Evolutionary conservation across 257 asterid genomes (phyloP), one percentile per base, ranked within the genome.

Genomic region (Eucommia ulmoides): DNA sequence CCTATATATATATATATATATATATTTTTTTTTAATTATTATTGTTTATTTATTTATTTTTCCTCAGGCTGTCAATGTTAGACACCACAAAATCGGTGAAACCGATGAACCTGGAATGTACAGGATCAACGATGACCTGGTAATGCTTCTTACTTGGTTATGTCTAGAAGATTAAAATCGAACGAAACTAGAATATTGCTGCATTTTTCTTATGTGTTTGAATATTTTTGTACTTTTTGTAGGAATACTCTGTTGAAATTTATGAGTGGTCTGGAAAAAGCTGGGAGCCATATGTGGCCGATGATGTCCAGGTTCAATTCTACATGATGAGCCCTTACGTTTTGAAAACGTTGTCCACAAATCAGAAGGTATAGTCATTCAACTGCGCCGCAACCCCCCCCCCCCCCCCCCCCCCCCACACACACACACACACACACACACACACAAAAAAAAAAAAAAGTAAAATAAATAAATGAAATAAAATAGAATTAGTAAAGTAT

Each of bases 321-420:
- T 84, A 76, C 74, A 76, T 84, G 95, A 84, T 84, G 95, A 85
- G 95, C 59, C 93, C 95, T 21, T 85, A 85, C 20, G 78, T 85
- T 65, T 65, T 85, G 84, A 85, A 79, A 75, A 82, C 84, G n/a
- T 60, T 85, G 80, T 74, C 84, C 14, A 79, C 91, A 19, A 51
- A 85, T 69, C 51, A 69, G 67, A 75, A 82, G 95, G 95, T 85
- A 69, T 23, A 48, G 7, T n/a, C n/a, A n/a, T n/a, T n/a, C n/a
- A n/a, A n/a, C n/a, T n/a, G n/a, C n/a, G n/a, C n/a, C n/a, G n/a
- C n/a, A n/a, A n/a, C n/a, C n/a, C n/a, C n/a, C n/a, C n/a, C n/a
- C n/a, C n/a, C n/a, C n/a, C n/a, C n/a, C n/a, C n/a, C n/a, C n/a
- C n/a, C n/a, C n/a, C n/a, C n/a, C n/a, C n/a, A n/a, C n/a, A n/a